Evolutionary conservation across 495 filamentous ascomycete genomes (phyloP).

Genomic region (Neurospora sp.): DNA sequence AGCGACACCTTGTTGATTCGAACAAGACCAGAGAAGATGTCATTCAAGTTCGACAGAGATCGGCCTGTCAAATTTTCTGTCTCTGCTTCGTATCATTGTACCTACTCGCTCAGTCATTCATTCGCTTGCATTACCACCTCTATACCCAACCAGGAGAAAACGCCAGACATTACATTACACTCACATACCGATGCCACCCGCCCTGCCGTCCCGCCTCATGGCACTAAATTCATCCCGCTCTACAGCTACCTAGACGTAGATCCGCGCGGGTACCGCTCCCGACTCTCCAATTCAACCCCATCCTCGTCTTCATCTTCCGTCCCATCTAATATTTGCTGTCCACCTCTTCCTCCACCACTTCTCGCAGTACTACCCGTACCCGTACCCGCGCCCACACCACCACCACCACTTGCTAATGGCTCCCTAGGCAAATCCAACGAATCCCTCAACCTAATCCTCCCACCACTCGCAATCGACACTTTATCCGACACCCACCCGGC

Average conservation of each 20-base stretch:
- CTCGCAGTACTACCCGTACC: constrained; percentile 9
- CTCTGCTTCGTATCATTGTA: too few relatives aligned
- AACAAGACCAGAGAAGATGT: background rate
- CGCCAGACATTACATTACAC: background rate
- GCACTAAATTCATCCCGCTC: background rate
- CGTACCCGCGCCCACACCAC: background rate
- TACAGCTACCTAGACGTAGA: background rate
- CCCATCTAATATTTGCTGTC: constrained; percentile 46
- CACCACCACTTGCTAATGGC: background rate
- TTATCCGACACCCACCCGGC: constrained; percentile 46
- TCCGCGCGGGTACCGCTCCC: constrained; percentile 1
- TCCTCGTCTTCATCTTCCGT: constrained; percentile 49
- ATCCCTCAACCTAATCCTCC: constrained; percentile 35
- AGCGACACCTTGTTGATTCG: background rate
- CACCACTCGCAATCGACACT: constrained; percentile 37
- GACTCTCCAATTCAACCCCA: constrained; percentile 51
- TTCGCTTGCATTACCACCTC: background rate
- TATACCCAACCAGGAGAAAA: background rate
- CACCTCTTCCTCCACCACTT: constrained; percentile 10
- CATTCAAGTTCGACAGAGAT: too few relatives aligned
- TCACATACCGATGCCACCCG: background rate
- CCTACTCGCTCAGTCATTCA: background rate
- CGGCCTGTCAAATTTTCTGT: too few relatives aligned
- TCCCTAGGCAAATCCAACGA: constrained; percentile 20
- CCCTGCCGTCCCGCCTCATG: background rate